phyloP scores from a whole-genome alignment of 2,329 filamentous ascomycete genomes.

The Pestalotiopsis sp. region DNA sequence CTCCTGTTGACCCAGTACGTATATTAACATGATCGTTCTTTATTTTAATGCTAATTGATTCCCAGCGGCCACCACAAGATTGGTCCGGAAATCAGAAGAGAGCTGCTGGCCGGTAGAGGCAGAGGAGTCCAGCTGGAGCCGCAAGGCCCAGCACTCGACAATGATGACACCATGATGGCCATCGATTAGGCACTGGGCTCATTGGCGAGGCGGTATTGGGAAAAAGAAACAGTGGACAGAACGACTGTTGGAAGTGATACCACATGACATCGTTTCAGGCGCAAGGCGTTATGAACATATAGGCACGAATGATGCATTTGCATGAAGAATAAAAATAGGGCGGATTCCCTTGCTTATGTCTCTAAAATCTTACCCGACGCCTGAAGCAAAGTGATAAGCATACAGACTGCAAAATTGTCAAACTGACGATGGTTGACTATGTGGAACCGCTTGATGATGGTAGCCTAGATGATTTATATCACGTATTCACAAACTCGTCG shows the following conservation, averaged over 20 bases:
- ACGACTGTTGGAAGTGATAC: constrained; percentile 1
- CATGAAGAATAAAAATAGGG: not conserved
- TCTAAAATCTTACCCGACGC: not conserved
- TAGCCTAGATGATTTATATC: no score
- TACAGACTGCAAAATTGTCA: no score
- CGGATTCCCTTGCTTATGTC: not conserved
- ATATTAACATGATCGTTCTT: no score
- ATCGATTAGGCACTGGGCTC: constrained; percentile 44
- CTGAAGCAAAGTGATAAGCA: no score
- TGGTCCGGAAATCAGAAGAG: constrained; percentile 85
- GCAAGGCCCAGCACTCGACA: constrained; percentile 58
- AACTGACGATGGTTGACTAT: no score
- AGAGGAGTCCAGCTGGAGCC: constrained; percentile 72
- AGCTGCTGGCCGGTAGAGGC: constrained; percentile 84
- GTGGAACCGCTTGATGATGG: no score
- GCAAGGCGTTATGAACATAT: constrained; percentile 4
- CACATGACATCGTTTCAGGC: constrained; percentile 1
- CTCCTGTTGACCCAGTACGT: constrained; percentile 68
- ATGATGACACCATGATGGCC: constrained; percentile 85
- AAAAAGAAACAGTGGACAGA: not conserved
- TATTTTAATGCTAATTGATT: not conserved
- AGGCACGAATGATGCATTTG: constrained; percentile 1
- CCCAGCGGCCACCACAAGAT: constrained; percentile 75
- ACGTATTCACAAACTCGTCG: not conserved
- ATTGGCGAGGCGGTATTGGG: constrained; percentile 7